Percentiles rank a stretch among this genome's conserved stretches.
Conservation (phyloP, 164 flowering plant genomes). For the Vitis riparia region DNA sequence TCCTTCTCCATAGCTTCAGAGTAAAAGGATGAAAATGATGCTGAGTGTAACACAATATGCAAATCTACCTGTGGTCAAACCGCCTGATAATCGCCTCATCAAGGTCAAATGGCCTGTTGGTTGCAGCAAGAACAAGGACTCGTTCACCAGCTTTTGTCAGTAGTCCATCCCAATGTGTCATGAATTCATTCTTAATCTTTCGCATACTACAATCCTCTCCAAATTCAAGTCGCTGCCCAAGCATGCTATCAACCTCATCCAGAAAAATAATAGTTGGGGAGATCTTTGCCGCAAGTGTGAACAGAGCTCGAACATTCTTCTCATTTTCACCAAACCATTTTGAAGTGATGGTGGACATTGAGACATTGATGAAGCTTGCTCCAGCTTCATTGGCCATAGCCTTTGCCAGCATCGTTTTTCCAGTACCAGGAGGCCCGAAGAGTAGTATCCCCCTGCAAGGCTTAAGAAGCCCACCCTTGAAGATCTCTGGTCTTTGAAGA, state of each 20-base stretch:
- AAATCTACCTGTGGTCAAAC: slow-evolving; percentile 70
- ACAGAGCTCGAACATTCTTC: slow-evolving; percentile 52
- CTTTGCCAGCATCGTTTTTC: slow-evolving; percentile 66
- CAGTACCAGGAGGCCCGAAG: slow-evolving; percentile 68
- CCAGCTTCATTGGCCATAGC: slow-evolving; percentile 71
- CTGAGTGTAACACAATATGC: neutral
- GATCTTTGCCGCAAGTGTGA: slow-evolving; percentile 52
- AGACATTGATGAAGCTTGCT: slow-evolving; percentile 63
- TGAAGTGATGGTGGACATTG: slow-evolving; percentile 62
- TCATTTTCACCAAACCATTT: slow-evolving; percentile 70
- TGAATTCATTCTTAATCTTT: slow-evolving; percentile 59
- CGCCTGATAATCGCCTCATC: slow-evolving; percentile 83
- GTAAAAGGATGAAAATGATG: neutral
- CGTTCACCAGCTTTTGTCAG: slow-evolving; percentile 60
- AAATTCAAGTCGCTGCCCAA: slow-evolving; percentile 50
- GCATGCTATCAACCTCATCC: slow-evolving; percentile 84
- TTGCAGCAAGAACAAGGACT: slow-evolving; percentile 86
- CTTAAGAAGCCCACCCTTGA: slow-evolving; percentile 54
- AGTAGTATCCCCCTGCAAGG: slow-evolving; percentile 56
- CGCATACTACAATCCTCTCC: slow-evolving; percentile 63
- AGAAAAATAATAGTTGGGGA: slow-evolving; percentile 63
- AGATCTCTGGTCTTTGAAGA: slow-evolving; percentile 58
- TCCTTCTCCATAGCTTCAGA: neutral
- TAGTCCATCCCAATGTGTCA: slow-evolving; percentile 83
- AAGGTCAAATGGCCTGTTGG: slow-evolving; percentile 83